phyloP scores from a whole-genome alignment of 2,329 filamentous ascomycete species.

The Colletotrichum orbiculare region DNA sequence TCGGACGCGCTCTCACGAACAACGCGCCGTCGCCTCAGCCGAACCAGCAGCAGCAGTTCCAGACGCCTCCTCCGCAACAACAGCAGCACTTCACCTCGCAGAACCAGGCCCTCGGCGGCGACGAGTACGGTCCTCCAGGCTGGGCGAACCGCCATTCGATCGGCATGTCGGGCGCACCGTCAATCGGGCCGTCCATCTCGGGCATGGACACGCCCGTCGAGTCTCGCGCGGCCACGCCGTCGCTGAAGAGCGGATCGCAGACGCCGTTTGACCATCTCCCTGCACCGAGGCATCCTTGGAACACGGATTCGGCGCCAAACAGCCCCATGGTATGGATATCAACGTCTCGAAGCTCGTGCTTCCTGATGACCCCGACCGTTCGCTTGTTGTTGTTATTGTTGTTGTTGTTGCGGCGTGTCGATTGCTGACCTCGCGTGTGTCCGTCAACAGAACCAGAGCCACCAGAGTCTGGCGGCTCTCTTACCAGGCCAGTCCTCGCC shows the following conservation, averaged over 20 bases:
- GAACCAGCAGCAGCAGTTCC: slow-evolving; percentile 25
- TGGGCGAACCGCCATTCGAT: slow-evolving; percentile 35
- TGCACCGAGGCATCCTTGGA: slow-evolving; percentile 32
- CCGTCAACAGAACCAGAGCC: slow-evolving; percentile 52
- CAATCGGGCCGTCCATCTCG: slow-evolving; percentile 32
- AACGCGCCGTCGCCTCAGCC: slow-evolving; percentile 27
- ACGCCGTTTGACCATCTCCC: slow-evolving; percentile 39
- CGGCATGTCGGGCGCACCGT: slow-evolving; percentile 31
- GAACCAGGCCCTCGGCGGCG: slow-evolving; percentile 18
- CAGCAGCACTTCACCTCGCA: slow-evolving; percentile 12
- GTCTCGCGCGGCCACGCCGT: slow-evolving; percentile 44
- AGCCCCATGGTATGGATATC: slow-evolving; percentile 41
- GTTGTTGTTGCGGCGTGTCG: too few species aligned
- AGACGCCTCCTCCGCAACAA: slow-evolving; percentile 8
- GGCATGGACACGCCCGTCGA: slow-evolving; percentile 37
- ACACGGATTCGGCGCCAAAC: slow-evolving; percentile 39
- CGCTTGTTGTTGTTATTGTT: too few species aligned
- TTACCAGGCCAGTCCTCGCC: slow-evolving; percentile 46
- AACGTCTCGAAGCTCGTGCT: background rate
- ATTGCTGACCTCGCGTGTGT: slow-evolving; percentile 10
- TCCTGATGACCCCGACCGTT: too few species aligned
- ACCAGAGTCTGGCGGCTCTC: slow-evolving; percentile 53
- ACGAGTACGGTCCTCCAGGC: slow-evolving; percentile 35
- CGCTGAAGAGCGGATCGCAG: slow-evolving; percentile 43
- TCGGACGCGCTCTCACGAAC: slow-evolving; percentile 30